These are phyloP conservation scores for Heterobasidion occidentale DNA, from an alignment of 1,284 basidiomycete genomes.

Conservation along the genomic window DNA sequence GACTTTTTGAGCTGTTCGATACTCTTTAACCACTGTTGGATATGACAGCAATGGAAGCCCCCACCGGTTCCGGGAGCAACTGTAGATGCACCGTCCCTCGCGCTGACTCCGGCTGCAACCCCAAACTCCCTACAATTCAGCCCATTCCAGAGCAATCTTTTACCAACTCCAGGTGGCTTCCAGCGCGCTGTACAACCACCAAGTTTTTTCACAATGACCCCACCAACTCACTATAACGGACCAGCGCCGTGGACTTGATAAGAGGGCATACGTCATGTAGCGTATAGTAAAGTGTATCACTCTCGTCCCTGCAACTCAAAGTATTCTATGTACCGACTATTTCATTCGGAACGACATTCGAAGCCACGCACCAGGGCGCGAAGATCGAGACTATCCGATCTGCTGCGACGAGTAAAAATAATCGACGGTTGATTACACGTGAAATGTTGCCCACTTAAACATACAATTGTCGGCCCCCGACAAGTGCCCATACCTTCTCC, in stretches of 20 bases:
- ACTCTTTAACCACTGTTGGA: background rate
- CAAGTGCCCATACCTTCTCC: slow-evolving; percentile 4
- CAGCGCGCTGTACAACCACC: background rate
- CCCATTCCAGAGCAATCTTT: background rate
- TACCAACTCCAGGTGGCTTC: slow-evolving; percentile 1
- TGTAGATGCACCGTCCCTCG: background rate
- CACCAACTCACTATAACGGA: background rate
- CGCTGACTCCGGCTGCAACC: slow-evolving; percentile 2
- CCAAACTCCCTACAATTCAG: slow-evolving; percentile 6
- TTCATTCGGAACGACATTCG: too few relatives aligned
- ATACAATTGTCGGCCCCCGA: background rate
- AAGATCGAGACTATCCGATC: too few relatives aligned
- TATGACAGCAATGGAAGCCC: slow-evolving; percentile 6
- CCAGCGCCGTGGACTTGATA: background rate
- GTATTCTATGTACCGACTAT: too few relatives aligned
- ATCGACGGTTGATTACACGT: too few relatives aligned
- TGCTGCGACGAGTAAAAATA: too few relatives aligned
- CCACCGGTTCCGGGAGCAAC: slow-evolving; percentile 11
- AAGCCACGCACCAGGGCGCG: too few relatives aligned
- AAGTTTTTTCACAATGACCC: background rate
- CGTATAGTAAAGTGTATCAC: too few relatives aligned
- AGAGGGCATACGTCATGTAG: too few relatives aligned
- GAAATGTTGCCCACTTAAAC: background rate
- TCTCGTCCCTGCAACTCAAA: too few relatives aligned
- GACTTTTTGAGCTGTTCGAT: background rate